Evolutionary conservation across 768 basidiomycete species (phyloP), one percentile per base, ranked within the genome.

Genomic region (Lactarius psammicola): DNA sequence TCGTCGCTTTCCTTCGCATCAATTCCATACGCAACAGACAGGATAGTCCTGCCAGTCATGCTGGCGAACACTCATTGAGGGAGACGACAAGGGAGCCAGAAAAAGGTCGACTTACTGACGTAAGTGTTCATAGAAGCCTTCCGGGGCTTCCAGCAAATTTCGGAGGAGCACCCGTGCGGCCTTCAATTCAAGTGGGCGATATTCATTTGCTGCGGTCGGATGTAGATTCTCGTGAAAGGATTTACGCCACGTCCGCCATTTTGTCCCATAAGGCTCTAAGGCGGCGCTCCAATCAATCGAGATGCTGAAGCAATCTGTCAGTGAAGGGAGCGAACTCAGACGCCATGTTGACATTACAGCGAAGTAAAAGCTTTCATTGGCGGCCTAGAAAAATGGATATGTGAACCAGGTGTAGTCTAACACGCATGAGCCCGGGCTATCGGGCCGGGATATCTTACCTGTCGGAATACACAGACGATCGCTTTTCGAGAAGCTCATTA

Each of bases 1-100:
- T 85, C 84, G 61, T 80, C 70, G 17, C 70, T 53, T 0, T 77
- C 73, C 42, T 75, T 66, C 10, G 80, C 75, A 15, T 79, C 71
- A 23, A 84, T 75, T 2, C 84, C 85, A 66, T 85, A 84, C 0
- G 80, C 78, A 10, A 82, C 65, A 0, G 76, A 76, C 58, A 84
- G 71, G 13, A 80, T 72, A 23, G 78, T 72, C n/a, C 76, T 74
- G 13, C 77, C 81, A 2, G 79, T 74, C 69, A 79, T 74, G 51
- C 81, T 83, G 56, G 46, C 15, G 7, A 31, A n/a, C 15, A 18
- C 9, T 26, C 18, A n/a, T 62, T 56, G 55, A 42, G n/a, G n/a
- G 13, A n/a, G 31, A 18, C 18, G 9, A 23, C 3, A 31, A 28
- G 17, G 26, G 44, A 26, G 15, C 2, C 42, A 11, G 18, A 15